Conservation (phyloP, 805 yeast genomes). For the Ogataea trehalophila region DNA sequence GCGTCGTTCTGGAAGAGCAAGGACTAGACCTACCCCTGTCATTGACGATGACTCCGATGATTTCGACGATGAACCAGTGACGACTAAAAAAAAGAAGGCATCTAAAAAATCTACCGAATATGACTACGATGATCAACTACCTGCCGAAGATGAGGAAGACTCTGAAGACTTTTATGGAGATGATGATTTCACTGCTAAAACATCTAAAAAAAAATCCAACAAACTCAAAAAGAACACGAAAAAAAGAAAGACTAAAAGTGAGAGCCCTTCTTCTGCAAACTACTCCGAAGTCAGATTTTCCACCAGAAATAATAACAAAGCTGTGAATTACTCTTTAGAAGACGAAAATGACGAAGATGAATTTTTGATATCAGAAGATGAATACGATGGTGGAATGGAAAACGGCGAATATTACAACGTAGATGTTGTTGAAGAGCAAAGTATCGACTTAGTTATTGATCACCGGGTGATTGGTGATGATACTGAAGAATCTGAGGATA, state of each 20-base stretch:
- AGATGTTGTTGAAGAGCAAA: slow-evolving; percentile 19
- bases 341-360: slow-evolving; percentile 51
- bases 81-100: slow-evolving; percentile 13
- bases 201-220: slow-evolving; percentile 18
- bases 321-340: slow-evolving; percentile 76
- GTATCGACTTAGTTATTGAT: slow-evolving; percentile 44
- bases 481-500: slow-evolving; percentile 28
- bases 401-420: slow-evolving; percentile 26
- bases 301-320: slow-evolving; percentile 56
- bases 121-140: slow-evolving; percentile 18
- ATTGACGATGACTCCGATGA: slow-evolving; percentile 29
- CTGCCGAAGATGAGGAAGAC: slow-evolving; percentile 19
- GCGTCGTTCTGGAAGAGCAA: slow-evolving; percentile 68
- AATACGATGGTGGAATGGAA: slow-evolving; percentile 41
- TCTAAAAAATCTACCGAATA: slow-evolving; percentile 20
- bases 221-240: slow-evolving; percentile 11
- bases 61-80: slow-evolving; percentile 1
- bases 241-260: slow-evolving; percentile 3
- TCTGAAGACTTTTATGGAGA: slow-evolving; percentile 26
- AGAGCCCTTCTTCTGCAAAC: neutral
- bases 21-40: slow-evolving; percentile 32
- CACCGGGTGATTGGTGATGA: slow-evolving; percentile 41
- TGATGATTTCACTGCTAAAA: slow-evolving; percentile 25
- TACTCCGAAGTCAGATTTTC: slow-evolving; percentile 67
- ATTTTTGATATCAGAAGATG: slow-evolving; percentile 33